These are phyloP conservation scores for Penicillium corylophilum DNA, from an alignment of 2,329 filamentous ascomycete species.

Conservation along the genomic window DNA sequence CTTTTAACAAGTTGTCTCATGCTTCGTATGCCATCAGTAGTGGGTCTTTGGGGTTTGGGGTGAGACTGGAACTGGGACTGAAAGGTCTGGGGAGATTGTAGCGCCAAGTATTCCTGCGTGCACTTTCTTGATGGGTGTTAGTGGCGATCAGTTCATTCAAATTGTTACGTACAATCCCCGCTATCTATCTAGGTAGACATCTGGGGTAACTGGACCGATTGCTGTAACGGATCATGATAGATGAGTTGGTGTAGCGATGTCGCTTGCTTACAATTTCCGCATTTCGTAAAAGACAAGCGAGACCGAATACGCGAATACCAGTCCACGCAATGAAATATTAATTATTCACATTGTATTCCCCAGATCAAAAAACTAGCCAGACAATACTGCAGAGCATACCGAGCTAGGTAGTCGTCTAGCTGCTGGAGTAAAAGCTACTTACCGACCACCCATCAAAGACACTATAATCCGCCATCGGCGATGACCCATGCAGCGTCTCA, in stretches of 20 bases:
- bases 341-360: neutral
- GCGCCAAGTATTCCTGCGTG: neutral
- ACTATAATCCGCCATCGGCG: conserved; percentile 22
- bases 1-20: neutral
- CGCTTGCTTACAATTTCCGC: neutral
- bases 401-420: neutral
- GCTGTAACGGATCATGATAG: no score
- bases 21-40: neutral
- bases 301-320: no score
- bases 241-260: neutral
- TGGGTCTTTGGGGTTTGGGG: neutral
- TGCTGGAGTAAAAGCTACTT: conserved; percentile 21
- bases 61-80: neutral
- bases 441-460: conserved; percentile 21
- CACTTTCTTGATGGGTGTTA: neutral
- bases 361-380: neutral
- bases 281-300: no score
- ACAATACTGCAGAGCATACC: neutral
- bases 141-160: neutral
- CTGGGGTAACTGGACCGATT: neutral
- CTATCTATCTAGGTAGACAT: neutral
- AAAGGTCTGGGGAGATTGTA: neutral
- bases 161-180: neutral
- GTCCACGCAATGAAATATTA: no score
- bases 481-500: conserved; percentile 11